These are phyloP conservation scores for Cutaneotrichosporon sp. DNA, from an alignment of 1,284 basidiomycete genomes.

Conservation along the genomic window DNA sequence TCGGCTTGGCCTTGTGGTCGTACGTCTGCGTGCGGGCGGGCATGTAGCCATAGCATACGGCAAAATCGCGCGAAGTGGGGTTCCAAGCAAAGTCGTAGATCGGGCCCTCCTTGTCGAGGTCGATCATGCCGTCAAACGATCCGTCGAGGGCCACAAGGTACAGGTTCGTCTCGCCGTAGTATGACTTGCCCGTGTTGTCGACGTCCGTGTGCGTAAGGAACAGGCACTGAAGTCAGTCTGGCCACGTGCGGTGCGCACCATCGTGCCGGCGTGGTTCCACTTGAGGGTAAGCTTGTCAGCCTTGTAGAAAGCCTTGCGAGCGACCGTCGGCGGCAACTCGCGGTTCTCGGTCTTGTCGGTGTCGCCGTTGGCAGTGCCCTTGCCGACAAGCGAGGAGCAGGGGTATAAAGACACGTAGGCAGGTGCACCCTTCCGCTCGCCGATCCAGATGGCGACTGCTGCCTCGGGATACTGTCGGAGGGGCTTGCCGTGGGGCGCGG, in stretches of 20 bases:
- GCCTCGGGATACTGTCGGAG: conserved; percentile 38
- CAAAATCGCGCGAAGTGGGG: conserved; percentile 95
- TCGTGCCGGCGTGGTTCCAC: conserved; percentile 86
- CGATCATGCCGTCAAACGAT: conserved; percentile 88
- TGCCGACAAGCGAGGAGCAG: conserved; percentile 61
- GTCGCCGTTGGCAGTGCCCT: conserved; percentile 43
- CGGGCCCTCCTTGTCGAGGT: conserved; percentile 93
- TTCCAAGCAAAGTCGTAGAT: conserved; percentile 97
- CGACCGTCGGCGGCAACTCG: conserved; percentile 49
- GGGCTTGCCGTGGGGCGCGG: conserved; percentile 38
- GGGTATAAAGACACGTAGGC: conserved; percentile 84
- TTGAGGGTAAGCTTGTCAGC: conserved; percentile 91
- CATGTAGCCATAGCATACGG: conserved; percentile 92
- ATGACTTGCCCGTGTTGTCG: conserved; percentile 94
- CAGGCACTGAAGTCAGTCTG: conserved; percentile 64
- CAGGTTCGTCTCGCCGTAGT: conserved; percentile 95
- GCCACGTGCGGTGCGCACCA: conserved; percentile 36
- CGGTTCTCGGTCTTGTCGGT: conserved; percentile 62
- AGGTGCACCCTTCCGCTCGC: conserved; percentile 95
- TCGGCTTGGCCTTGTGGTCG: conserved; percentile 80
- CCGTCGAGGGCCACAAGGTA: conserved; percentile 94
- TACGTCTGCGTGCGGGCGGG: conserved; percentile 90
- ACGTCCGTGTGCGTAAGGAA: conserved; percentile 94
- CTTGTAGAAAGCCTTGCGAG: conserved; percentile 91
- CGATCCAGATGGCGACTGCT: conserved; percentile 78